Evolutionary conservation across 1,284 basidiomycete genomes (phyloP).

Genomic region (Heterobasidion occidentale): DNA sequence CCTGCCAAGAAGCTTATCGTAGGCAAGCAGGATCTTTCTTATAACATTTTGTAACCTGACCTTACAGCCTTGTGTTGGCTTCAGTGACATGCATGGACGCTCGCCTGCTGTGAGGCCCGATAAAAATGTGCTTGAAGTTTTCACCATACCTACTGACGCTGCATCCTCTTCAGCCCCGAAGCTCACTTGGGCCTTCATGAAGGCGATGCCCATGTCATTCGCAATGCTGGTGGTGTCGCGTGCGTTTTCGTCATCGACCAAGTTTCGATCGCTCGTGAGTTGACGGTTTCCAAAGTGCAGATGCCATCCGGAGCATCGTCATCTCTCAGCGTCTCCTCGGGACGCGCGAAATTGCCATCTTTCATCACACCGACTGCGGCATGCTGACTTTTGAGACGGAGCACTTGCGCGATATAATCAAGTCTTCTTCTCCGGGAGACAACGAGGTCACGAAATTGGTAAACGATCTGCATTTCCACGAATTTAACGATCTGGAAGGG

Average conservation of each 20-base stretch:
- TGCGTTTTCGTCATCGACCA: slow-evolving; percentile 22
- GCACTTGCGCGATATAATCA: slow-evolving; percentile 42
- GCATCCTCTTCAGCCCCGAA: slow-evolving; percentile 34
- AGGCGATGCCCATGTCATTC: slow-evolving; percentile 63
- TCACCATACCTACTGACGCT: background rate
- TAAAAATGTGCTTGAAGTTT: background rate
- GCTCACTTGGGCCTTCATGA: slow-evolving; percentile 52
- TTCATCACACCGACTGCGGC: slow-evolving; percentile 64
- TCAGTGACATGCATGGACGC: slow-evolving; percentile 68
- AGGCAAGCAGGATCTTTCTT: slow-evolving; percentile 21
- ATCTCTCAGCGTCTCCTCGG: slow-evolving; percentile 63
- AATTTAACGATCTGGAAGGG: slow-evolving; percentile 45
- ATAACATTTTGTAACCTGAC: background rate
- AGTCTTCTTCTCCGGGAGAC: slow-evolving; percentile 34
- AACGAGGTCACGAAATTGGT: slow-evolving; percentile 29
- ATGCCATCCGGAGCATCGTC: slow-evolving; percentile 57
- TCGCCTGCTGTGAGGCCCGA: slow-evolving; percentile 34
- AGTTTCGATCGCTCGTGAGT: background rate
- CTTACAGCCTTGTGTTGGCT: background rate
- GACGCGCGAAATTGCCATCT: slow-evolving; percentile 56
- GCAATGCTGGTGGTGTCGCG: slow-evolving; percentile 60
- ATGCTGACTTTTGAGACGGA: slow-evolving; percentile 54
- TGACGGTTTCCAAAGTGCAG: slow-evolving; percentile 30
- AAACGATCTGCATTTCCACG: slow-evolving; percentile 49
- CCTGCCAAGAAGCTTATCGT: slow-evolving; percentile 44